Evolutionary conservation across 108 stramenopile species (phyloP).

Genomic region (Ochromonas danica): DNA sequence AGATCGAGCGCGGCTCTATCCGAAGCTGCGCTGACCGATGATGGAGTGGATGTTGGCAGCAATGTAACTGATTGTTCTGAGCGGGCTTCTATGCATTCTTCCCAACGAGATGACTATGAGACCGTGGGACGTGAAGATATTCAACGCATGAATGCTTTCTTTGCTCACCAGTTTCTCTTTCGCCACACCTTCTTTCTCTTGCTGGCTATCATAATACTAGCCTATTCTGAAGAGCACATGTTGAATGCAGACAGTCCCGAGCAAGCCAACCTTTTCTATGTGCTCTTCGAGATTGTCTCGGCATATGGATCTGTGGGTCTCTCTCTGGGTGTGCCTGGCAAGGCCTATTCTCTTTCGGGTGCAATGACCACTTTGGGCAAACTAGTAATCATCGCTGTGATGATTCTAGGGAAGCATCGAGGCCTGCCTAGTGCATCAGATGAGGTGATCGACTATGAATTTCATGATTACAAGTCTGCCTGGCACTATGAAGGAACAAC

Average conservation of each 20-base stretch:
- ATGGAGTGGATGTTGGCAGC: too few species aligned
- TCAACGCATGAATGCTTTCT: too few species aligned
- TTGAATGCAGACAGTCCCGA: background rate
- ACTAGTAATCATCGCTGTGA: slow-evolving; percentile 22
- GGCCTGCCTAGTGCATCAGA: background rate
- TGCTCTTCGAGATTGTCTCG: slow-evolving; percentile 38
- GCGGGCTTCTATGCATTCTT: too few species aligned
- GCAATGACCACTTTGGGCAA: slow-evolving; percentile 11
- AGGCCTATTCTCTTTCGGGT: background rate
- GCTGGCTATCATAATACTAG: background rate
- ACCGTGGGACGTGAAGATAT: too few species aligned
- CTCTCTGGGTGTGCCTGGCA: slow-evolving; percentile 17
- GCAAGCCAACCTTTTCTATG: slow-evolving; percentile 7
- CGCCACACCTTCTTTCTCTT: background rate
- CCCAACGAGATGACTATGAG: too few species aligned
- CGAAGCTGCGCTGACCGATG: too few species aligned
- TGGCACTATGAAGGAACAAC: too few species aligned
- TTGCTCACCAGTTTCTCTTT: background rate
- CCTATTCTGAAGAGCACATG: background rate
- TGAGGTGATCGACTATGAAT: background rate
- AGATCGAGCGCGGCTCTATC: too few species aligned
- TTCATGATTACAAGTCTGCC: background rate
- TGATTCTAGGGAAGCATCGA: background rate
- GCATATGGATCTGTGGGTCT: slow-evolving; percentile 36
- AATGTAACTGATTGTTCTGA: too few species aligned